phyloP scores from a whole-genome alignment of 495 filamentous ascomycete genomes.

The Thermothielavioides terrestris region DNA sequence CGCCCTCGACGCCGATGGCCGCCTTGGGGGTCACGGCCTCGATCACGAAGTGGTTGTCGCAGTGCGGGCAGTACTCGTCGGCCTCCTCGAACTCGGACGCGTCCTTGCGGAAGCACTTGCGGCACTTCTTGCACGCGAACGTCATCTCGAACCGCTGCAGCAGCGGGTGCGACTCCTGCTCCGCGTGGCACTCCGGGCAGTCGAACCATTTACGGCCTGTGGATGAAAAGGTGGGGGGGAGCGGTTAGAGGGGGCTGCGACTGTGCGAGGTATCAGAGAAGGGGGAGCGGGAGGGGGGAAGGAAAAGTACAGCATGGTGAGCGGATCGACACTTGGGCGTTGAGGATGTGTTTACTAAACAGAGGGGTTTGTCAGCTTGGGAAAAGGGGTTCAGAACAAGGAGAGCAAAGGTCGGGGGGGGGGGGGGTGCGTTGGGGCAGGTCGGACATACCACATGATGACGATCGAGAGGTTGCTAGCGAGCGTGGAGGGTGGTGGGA shows the following conservation, averaged over 20 bases:
- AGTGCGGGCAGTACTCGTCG: conserved; percentile 99
- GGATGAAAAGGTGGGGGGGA: neutral
- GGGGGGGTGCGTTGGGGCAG: neutral
- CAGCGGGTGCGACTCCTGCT: conserved; percentile 67
- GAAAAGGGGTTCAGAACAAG: too few relatives aligned
- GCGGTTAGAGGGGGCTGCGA: neutral
- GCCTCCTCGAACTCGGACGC: conserved; percentile 85
- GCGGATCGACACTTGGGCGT: conserved; percentile 93
- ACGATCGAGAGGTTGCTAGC: too few relatives aligned
- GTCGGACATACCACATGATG: conserved; percentile 21
- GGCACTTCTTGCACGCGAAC: conserved; percentile 98
- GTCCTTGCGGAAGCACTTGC: conserved; percentile 94
- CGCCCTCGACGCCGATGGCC: conserved; percentile 74
- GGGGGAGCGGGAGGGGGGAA: neutral
- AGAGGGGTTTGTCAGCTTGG: conserved; percentile 1
- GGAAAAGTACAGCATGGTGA: conserved; percentile 72
- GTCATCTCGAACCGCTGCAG: conserved; percentile 75
- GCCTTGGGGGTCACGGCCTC: conserved; percentile 78
- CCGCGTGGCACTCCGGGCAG: conserved; percentile 89
- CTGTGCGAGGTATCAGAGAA: neutral
- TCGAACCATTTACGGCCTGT: conserved; percentile 95
- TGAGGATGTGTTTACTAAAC: conserved; percentile 84
- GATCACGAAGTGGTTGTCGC: conserved; percentile 95
- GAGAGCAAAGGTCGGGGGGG: neutral
- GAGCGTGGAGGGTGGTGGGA: neutral